Base-by-base conservation (phyloP, 2,329 filamentous ascomycete species). In the Fusarium coicis region DNA sequence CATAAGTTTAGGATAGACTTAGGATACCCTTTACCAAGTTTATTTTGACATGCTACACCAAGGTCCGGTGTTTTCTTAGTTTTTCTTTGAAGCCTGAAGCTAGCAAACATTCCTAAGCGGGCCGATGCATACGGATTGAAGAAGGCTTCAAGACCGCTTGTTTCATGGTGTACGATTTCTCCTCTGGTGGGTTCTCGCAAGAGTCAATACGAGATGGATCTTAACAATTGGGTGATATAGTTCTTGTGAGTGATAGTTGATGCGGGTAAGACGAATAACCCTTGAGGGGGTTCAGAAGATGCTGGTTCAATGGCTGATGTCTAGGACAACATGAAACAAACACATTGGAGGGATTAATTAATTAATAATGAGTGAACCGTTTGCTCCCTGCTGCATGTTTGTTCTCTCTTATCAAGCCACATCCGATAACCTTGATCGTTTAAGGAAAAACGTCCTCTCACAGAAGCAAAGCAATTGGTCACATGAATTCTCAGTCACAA, bases 51-150 rank as follows among this genome's bases (percentile, higher is more conserved):
- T 10, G 16, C 5, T 10, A 18, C 18, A 18, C 10, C 10, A 18
- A 37, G 36, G 36, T 8, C 9, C 10, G 36, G 10, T 18, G 36
- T 18, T 37, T 18, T 37, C 16, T 18, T 18, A 10, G 50, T 56
- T 40, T 67, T 44, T 56, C 49, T 30, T 70, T 68, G 54, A 71
- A 72, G 66, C 52, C 61, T 65, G 70, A 67, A 74, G 67, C 72
- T 74, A 74, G 62, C 36, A 60, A 49, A 37, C n/a, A 30, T 21
- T 16, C n/a, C n/a, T 37, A 53, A 14, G 43, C 72, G 72, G 72
- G 61, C 69, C 70, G 66, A 71, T 40, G 63, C 61, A 52, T 63
- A 57, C 44, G 49, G 66, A 50, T 56, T 14, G 30, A 68, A 60
- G 60, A 49, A 64, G 42, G 56, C 47, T 52, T 36, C 47, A 68